phyloP scores from a whole-genome alignment of 805 yeast species.

The Wickerhamiella cacticola region DNA sequence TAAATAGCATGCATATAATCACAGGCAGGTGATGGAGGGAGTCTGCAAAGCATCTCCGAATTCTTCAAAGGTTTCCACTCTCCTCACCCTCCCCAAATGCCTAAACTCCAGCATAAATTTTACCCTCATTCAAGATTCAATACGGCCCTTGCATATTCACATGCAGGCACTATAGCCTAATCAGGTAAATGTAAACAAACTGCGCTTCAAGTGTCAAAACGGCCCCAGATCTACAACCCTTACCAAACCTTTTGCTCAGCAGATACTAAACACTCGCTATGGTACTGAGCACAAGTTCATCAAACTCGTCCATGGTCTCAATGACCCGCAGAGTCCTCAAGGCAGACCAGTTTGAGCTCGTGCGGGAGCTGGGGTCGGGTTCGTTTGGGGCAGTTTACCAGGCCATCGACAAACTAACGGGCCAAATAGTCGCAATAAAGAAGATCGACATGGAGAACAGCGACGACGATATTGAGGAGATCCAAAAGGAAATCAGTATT shows the following conservation, averaged over 20 bases:
- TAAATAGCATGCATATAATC: too few species aligned
- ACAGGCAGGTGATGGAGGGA: too few species aligned
- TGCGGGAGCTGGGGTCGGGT: slow-evolving; percentile 57
- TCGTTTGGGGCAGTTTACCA: slow-evolving; percentile 68
- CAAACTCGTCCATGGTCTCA: slow-evolving; percentile 10
- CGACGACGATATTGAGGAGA: slow-evolving; percentile 58
- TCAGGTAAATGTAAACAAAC: slow-evolving; percentile 11
- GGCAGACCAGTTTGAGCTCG: slow-evolving; percentile 38
- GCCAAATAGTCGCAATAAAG: slow-evolving; percentile 30
- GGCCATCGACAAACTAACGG: slow-evolving; percentile 38
- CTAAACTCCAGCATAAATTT: neutral
- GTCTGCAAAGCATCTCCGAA: too few species aligned
- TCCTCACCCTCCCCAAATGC: neutral
- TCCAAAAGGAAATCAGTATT: slow-evolving; percentile 59
- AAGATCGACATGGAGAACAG: slow-evolving; percentile 53
- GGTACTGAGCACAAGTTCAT: slow-evolving; percentile 1
- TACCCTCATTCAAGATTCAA: neutral
- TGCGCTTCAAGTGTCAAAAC: neutral
- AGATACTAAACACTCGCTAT: too few species aligned
- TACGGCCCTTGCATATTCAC: slow-evolving; percentile 5
- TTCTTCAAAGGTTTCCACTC: too few species aligned
- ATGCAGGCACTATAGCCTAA: slow-evolving; percentile 3
- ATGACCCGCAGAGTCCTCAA: slow-evolving; percentile 14
- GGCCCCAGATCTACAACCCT: neutral
- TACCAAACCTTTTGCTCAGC: neutral